These are phyloP conservation scores for Aspergillus sergii DNA, from an alignment of 2,329 filamentous ascomycete genomes.

Conservation along the genomic window DNA sequence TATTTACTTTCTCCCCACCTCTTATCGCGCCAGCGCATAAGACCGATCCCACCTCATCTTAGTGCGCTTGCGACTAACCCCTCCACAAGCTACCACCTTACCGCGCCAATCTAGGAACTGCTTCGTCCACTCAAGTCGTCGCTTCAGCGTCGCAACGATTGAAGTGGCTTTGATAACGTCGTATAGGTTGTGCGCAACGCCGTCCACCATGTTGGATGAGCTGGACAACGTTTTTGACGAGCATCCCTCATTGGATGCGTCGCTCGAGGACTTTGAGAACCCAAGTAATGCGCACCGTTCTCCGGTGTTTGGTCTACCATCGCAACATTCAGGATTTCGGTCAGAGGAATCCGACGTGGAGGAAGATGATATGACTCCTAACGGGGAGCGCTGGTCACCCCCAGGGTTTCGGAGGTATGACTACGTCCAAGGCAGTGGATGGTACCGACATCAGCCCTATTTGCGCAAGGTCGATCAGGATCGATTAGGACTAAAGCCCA, in stretches of 20 bases:
- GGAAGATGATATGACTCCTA: conserved; percentile 37
- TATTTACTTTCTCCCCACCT: conserved; percentile 10
- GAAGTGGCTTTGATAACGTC: conserved; percentile 26
- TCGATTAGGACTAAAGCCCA: conserved; percentile 45
- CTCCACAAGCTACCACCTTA: conserved; percentile 11
- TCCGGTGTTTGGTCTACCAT: conserved; percentile 57
- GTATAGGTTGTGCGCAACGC: conserved; percentile 30
- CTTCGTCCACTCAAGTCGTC: conserved; percentile 24
- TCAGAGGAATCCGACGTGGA: conserved; percentile 53
- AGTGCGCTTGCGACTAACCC: conserved; percentile 24
- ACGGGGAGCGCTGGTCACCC: conserved; percentile 63
- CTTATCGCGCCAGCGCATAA: conserved; percentile 8
- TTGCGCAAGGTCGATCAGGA: conserved; percentile 39
- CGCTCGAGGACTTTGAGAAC: conserved; percentile 64
- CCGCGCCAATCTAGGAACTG: neutral
- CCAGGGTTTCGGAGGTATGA: conserved; percentile 60
- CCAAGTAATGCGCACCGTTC: conserved; percentile 50
- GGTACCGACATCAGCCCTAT: conserved; percentile 57
- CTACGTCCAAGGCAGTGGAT: conserved; percentile 58
- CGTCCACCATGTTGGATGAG: conserved; percentile 49
- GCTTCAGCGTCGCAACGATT: conserved; percentile 26
- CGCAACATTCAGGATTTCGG: conserved; percentile 66
- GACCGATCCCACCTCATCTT: conserved; percentile 1
- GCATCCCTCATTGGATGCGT: conserved; percentile 62
- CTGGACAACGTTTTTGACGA: conserved; percentile 57